Conservation (phyloP, 2,329 filamentous ascomycete species). For the Penicillium sp. region DNA sequence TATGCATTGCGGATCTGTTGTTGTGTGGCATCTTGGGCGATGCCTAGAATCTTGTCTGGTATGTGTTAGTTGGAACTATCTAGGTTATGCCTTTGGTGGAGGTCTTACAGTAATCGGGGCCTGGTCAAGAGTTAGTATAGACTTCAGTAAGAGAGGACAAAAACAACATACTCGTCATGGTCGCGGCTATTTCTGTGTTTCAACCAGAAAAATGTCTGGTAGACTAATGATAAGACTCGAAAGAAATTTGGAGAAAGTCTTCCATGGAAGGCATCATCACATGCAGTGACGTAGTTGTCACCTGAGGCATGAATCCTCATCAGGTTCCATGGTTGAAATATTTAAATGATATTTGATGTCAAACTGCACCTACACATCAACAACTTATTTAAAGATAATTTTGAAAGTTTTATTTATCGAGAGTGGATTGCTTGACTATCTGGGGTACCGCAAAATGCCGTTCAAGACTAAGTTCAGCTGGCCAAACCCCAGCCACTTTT, state of each 20-base stretch:
- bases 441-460: neutral
- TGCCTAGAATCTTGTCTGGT: constrained; percentile 69
- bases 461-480: neutral
- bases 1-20: constrained; percentile 91
- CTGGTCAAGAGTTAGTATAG: constrained; percentile 18
- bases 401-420: neutral
- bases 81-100: neutral
- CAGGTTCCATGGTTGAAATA: neutral
- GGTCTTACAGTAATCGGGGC: constrained; percentile 43
- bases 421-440: neutral
- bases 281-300: constrained; percentile 19
- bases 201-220: neutral
- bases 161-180: constrained; percentile 26
- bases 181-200: neutral
- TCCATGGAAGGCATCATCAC: constrained; percentile 1
- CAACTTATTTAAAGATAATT: neutral
- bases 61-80: constrained; percentile 2
- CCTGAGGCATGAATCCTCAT: constrained; percentile 8
- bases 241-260: neutral
- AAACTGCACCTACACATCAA: neutral
- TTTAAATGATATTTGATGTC: neutral
- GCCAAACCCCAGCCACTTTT: constrained; percentile 24
- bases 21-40: constrained; percentile 70
- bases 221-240: neutral
- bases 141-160: neutral